Conservation (phyloP, 2,329 filamentous ascomycete genomes). For the Cercospora sp. region DNA sequence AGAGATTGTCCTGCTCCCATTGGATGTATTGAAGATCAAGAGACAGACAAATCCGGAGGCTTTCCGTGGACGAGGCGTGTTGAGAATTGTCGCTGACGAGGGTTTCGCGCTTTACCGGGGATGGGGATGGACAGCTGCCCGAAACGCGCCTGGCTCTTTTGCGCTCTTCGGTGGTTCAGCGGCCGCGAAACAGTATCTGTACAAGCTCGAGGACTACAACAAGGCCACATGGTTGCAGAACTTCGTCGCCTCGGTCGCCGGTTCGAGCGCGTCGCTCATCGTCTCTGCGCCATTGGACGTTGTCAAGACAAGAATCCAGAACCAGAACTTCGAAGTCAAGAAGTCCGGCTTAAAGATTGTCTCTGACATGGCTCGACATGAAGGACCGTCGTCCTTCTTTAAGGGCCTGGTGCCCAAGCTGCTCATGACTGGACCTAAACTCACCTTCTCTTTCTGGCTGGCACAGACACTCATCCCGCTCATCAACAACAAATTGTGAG, state of each 20-base stretch:
- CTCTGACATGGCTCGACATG: constrained; percentile 87
- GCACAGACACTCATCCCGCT: constrained; percentile 96
- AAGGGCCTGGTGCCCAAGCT: constrained; percentile 97
- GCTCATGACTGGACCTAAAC: constrained; percentile 97
- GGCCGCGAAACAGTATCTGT: constrained; percentile 96
- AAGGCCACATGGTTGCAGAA: constrained; percentile 91
- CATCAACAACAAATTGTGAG: constrained; percentile 69
- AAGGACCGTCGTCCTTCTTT: constrained; percentile 87
- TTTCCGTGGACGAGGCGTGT: constrained; percentile 87
- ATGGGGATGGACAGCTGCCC: constrained; percentile 95
- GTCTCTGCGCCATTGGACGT: constrained; percentile 96
- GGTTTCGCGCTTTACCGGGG: constrained; percentile 94
- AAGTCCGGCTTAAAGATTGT: constrained; percentile 92
- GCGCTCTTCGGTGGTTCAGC: constrained; percentile 98
- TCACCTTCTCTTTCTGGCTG: constrained; percentile 99
- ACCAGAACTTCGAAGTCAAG: constrained; percentile 97
- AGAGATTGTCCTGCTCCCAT: constrained; percentile 90
- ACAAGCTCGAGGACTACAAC: constrained; percentile 91
- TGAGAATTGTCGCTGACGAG: constrained; percentile 89
- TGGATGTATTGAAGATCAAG: constrained; percentile 99
- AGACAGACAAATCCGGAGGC: constrained; percentile 98
- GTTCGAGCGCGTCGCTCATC: constrained; percentile 90
- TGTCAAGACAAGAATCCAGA: constrained; percentile 98
- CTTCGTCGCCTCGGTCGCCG: constrained; percentile 93
- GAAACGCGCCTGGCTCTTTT: constrained; percentile 95